Evolutionary conservation across 768 basidiomycete species (phyloP), one percentile per base, ranked within the genome.

Genomic region (Tricholoma terreum): DNA sequence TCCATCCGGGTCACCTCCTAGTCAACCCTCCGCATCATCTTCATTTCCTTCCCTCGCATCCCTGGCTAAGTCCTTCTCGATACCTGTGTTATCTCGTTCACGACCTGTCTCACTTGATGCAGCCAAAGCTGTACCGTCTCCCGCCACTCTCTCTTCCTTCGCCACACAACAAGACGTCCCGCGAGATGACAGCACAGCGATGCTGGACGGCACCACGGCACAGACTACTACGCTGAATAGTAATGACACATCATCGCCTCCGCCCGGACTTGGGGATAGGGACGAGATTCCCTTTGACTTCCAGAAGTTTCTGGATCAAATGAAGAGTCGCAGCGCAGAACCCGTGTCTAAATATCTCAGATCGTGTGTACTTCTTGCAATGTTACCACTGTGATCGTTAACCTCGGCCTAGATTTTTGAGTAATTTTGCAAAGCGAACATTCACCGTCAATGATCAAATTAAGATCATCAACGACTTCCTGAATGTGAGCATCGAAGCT

Each of bases 381-480:
- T 27, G 19, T 15, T 48, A 45, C 34, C 35, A 58, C 43, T 30
- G n/a, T n/a, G n/a, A n/a, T n/a, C n/a, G n/a, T n/a, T n/a, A n/a
- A n/a, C n/a, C n/a, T n/a, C n/a, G n/a, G n/a, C n/a, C n/a, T n/a
- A n/a, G n/a, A n/a, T n/a, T n/a, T n/a, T n/a, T 98, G 67, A 91
- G 88, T 69, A 96, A 95, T 64, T 98, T 98, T 64, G 77, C 92
- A 21, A 97, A 95, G 73, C 82, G 90, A 59, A 89, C 92, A 2
- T 96, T 95, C 69, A 90, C 92, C 2, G 89, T 96, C 27, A 84
- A 84, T 58, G 97, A 98, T 66, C 96, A 98, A 69, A 85, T 97
- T 58, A 96, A 92, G 73, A 84, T 98, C 55, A 94, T 99, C 66
- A 89, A 91, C 65, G 95, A 98, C 65, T 99, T 98, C 66, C 76